A percentile compares a stretch with the other conserved stretches of the same genome.
Conservation (phyloP, 2,329 filamentous ascomycete genomes). For the Plenodomus biglobosus region DNA sequence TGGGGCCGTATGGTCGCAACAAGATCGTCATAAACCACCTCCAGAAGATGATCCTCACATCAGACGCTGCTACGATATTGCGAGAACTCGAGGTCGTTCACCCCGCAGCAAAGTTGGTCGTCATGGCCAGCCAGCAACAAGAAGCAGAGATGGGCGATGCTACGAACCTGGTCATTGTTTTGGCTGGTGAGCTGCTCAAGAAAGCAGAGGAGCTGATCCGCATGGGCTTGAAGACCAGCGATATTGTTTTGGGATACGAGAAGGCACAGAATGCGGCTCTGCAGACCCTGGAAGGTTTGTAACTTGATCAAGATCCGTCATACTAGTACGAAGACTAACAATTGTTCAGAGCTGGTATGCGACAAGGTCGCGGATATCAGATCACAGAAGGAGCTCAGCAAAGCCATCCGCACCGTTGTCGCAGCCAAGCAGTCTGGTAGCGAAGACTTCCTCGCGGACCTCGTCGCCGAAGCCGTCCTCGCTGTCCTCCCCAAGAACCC, state of each 20-base stretch:
- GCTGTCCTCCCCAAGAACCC: conserved; percentile 95
- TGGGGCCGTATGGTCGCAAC: conserved; percentile 96
- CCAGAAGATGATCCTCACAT: conserved; percentile 99
- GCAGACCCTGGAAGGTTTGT: conserved; percentile 72
- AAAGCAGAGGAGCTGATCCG: conserved; percentile 96
- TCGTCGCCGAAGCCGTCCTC: conserved; percentile 82
- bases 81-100: conserved; percentile 98
- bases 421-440: conserved; percentile 95
- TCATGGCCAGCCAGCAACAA: conserved; percentile 99
- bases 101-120: conserved; percentile 92
- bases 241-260: conserved; percentile 95
- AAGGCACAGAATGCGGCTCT: conserved; percentile 88
- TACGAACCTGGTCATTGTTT: conserved; percentile 93
- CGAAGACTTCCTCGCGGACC: conserved; percentile 81
- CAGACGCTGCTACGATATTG: conserved; percentile 94
- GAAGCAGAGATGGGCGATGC: conserved; percentile 99
- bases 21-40: conserved; percentile 99
- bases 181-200: conserved; percentile 91
- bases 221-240: conserved; percentile 97
- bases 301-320: neutral
- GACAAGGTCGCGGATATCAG: conserved; percentile 87
- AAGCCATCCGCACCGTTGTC: conserved; percentile 92
- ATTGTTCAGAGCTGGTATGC: conserved; percentile 69
- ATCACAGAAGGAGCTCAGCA: conserved; percentile 80
- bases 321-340: conserved; percentile 14